Conservation (phyloP, 2,329 filamentous ascomycete species). For the Chaetomiaceae sp. region DNA sequence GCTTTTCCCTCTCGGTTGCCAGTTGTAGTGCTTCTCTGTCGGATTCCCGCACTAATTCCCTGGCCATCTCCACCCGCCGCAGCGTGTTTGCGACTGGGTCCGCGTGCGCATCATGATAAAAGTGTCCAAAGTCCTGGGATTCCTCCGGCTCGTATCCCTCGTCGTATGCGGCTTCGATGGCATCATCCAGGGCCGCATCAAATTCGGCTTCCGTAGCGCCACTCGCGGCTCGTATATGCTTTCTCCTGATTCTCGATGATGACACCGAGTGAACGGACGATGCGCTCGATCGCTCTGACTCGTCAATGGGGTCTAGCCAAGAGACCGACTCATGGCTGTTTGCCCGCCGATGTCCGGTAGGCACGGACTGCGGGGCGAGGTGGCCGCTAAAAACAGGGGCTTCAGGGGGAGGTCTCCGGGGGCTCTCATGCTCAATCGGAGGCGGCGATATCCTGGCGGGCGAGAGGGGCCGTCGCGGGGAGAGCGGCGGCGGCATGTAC, state of each 20-base stretch:
- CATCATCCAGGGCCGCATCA: conserved; percentile 88
- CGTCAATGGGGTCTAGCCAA: conserved; percentile 92
- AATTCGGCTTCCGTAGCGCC: conserved; percentile 83
- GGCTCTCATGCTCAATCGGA: conserved; percentile 30
- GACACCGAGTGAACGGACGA: conserved; percentile 79
- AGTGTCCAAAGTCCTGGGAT: conserved; percentile 30
- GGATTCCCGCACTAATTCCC: conserved; percentile 68
- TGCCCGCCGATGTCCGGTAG: conserved; percentile 47
- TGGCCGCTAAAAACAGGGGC: conserved; percentile 23
- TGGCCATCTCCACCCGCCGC: conserved; percentile 68
- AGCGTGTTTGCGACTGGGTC: conserved; percentile 53
- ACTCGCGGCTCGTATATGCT: conserved; percentile 64
- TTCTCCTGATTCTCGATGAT: conserved; percentile 65
- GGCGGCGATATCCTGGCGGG: conserved; percentile 34
- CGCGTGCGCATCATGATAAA: conserved; percentile 35
- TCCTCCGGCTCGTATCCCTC: conserved; percentile 77
- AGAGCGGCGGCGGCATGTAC: conserved; percentile 68
- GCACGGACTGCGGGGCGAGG: conserved; percentile 7
- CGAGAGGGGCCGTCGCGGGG: conserved; percentile 57
- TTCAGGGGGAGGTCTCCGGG: conserved; percentile 24
- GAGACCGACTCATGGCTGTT: conserved; percentile 78
- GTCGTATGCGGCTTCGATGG: conserved; percentile 93
- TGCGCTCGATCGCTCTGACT: conserved; percentile 74
- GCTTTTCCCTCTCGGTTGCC: conserved; percentile 57
- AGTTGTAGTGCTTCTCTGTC: conserved; percentile 65